Percentiles rank a stretch among this genome's conserved stretches.
These are phyloP conservation scores for Yamadazyma dendronema DNA, from an alignment of 1,139 yeast genomes.

Conservation along the genomic window DNA sequence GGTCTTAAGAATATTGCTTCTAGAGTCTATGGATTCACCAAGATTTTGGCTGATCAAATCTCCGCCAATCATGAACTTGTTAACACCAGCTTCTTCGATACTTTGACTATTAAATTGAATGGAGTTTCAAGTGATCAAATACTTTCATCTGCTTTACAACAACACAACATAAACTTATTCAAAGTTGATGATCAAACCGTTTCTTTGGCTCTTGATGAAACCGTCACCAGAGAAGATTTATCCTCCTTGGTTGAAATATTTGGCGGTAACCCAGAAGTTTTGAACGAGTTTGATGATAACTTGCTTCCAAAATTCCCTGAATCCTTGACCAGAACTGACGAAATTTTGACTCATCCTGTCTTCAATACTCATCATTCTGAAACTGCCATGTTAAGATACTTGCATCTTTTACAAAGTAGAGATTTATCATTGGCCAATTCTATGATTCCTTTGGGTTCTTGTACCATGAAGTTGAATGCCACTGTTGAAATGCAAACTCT, in stretches of 20 bases:
- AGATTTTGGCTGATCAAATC: slow-evolving; percentile 64
- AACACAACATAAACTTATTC: slow-evolving; percentile 72
- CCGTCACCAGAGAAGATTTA: slow-evolving; percentile 67
- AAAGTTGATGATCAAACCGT: slow-evolving; percentile 62
- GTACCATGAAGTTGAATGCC: slow-evolving; percentile 96
- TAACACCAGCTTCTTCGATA: slow-evolving; percentile 80
- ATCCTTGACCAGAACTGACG: slow-evolving; percentile 58
- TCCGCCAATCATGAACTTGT: slow-evolving; percentile 45
- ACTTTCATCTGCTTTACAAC: slow-evolving; percentile 54
- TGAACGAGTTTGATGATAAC: slow-evolving; percentile 18
- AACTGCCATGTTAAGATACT: slow-evolving; percentile 89
- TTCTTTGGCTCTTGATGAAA: slow-evolving; percentile 83
- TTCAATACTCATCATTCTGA: slow-evolving; percentile 90
- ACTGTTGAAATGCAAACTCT: slow-evolving; percentile 94
- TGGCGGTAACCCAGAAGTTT: slow-evolving; percentile 30
- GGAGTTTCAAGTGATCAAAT: slow-evolving; percentile 49
- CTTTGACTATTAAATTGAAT: slow-evolving; percentile 67
- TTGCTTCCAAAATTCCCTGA: slow-evolving; percentile 53
- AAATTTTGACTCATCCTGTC: slow-evolving; percentile 68
- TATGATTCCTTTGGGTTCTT: slow-evolving; percentile 96
- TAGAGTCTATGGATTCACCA: slow-evolving; percentile 74
- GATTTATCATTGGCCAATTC: slow-evolving; percentile 93
- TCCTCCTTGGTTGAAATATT: slow-evolving; percentile 56
- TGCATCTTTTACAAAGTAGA: slow-evolving; percentile 80
- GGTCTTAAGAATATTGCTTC: slow-evolving; percentile 81